phyloP scores from a whole-genome alignment of 192 early-diverging fungal species.

The Obelidium mucronatum region DNA sequence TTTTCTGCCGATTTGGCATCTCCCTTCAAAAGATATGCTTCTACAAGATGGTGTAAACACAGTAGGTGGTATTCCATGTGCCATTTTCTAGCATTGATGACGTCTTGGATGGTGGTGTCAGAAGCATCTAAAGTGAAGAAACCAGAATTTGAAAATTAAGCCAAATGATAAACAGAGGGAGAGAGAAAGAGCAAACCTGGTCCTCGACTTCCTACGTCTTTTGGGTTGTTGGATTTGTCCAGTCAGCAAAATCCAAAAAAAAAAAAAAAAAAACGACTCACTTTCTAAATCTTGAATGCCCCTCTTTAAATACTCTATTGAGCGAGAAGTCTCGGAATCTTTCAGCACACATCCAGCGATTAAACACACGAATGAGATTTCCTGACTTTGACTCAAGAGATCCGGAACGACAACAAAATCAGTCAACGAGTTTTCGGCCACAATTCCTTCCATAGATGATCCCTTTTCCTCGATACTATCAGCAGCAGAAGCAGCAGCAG shows the following conservation, averaged over 20 bases:
- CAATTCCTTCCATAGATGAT: too few species aligned
- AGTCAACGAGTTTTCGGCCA: too few species aligned
- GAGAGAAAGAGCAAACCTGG: too few species aligned
- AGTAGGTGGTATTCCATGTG: slow-evolving; percentile 7
- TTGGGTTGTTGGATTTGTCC: too few species aligned
- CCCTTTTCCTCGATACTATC: too few species aligned
- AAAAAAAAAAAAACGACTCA: not conserved
- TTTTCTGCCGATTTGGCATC: not conserved
- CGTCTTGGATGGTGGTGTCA: not conserved
- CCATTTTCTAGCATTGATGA: not conserved
- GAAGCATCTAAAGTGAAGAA: not conserved
- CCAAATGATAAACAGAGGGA: too few species aligned
- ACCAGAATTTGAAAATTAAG: too few species aligned
- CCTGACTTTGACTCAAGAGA: not conserved
- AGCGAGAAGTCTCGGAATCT: not conserved
- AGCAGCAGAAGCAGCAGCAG: not conserved
- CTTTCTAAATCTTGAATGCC: not conserved
- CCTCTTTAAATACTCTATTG: slow-evolving; percentile 4
- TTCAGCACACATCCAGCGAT: not conserved
- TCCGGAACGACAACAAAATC: too few species aligned
- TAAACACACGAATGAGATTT: not conserved
- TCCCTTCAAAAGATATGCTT: slow-evolving; percentile 18
- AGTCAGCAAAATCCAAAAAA: too few species aligned
- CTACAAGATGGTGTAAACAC: slow-evolving; percentile 1
- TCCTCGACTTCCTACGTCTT: too few species aligned